Base-by-base conservation (phyloP, 148 eudicot genomes). In the Mesembryanthemum crystallinum region DNA sequence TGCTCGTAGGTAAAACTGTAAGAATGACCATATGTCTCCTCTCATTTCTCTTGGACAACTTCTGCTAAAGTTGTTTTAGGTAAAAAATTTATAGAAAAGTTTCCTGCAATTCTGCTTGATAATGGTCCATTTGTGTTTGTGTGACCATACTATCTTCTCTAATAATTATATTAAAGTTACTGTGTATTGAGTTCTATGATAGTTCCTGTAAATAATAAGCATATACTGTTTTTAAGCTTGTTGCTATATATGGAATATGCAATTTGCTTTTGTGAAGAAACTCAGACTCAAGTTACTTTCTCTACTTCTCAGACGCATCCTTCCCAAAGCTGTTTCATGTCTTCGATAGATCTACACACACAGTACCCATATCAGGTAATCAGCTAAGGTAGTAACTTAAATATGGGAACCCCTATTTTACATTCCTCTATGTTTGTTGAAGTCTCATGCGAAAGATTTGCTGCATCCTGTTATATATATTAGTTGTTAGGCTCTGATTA, bases 251-350 rank as follows among this genome's bases (percentile, higher is more conserved):
- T 30, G 29, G 61, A 8, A 59, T 39, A 9, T 74, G 49, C 30
- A 49, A 57, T 33, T 29, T 51, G 20, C 6, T 20, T 35, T 13
- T 73, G 9, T 62, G 1, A 8, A 24, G 42, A 43, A 18, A 13
- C 54, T 64, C 76, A 67, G 43, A 64, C 58, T 77, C 72, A 39
- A 33, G 80, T 35, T 61, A 43, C 76, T 70, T 71, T 77, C 76
- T 71, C 39, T 64, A 27, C 32, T 78, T 72, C 15, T 60, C 95
- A 91, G 96, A 91, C 96, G 14, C 96, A 90, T 87, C 96, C 96
- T 78, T 86, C 96, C 27, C 96, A 90, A 73, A 90, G 83, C 57
- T 90, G 96, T 82, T 90, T 90, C 73, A 89, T 90, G 96, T 90
- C 96, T 28, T 90, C 96, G 67, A 78, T 89, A 67, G 96, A 90